Percentiles rank a stretch among this genome's conserved stretches.
These are phyloP conservation scores for Zasmidium citrigriseum DNA, from an alignment of 2,329 filamentous ascomycete species.

Conservation along the genomic window DNA sequence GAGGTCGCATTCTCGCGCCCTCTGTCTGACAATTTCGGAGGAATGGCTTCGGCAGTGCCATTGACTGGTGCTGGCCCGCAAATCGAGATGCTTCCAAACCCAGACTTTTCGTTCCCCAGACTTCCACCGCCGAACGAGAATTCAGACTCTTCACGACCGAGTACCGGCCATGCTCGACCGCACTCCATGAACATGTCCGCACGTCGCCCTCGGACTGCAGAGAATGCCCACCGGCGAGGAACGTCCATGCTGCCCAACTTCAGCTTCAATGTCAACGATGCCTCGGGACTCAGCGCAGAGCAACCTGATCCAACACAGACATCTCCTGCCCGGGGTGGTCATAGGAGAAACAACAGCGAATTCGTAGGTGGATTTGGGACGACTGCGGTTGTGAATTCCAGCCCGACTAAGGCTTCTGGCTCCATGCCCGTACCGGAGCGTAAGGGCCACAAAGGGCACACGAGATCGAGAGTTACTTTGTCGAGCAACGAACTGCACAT, in stretches of 20 bases:
- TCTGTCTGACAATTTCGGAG: conserved; percentile 36
- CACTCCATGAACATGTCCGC: conserved; percentile 36
- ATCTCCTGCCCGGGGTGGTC: conserved; percentile 60
- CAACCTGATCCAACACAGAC: conserved; percentile 37
- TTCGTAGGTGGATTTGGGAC: conserved; percentile 74
- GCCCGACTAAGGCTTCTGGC: conserved; percentile 65
- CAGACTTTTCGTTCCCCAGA: conserved; percentile 52
- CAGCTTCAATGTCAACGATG: conserved; percentile 50
- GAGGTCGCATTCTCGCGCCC: conserved; percentile 29
- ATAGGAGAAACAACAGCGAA: conserved; percentile 79
- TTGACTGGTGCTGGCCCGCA: conserved; percentile 20
- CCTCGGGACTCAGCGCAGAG: conserved; percentile 33
- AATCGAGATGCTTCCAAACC: conserved; percentile 49
- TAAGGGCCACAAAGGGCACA: conserved; percentile 23
- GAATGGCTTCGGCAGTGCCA: conserved; percentile 40
- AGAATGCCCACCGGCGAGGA: conserved; percentile 34
- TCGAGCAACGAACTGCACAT: conserved; percentile 78
- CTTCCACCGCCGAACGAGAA: conserved; percentile 34
- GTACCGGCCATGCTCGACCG: conserved; percentile 26
- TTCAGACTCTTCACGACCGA: conserved; percentile 7
- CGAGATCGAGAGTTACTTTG: conserved; percentile 49
- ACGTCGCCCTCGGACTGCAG: conserved; percentile 39
- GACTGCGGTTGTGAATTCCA: conserved; percentile 65
- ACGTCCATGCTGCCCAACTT: conserved; percentile 44
- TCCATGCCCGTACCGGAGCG: conserved; percentile 3